A percentile compares a stretch with the other conserved stretches of the same genome.
Evolutionary conservation across 2,329 filamentous ascomycete species (phyloP).

Genomic region (Paracoccidioides brasiliensis): DNA sequence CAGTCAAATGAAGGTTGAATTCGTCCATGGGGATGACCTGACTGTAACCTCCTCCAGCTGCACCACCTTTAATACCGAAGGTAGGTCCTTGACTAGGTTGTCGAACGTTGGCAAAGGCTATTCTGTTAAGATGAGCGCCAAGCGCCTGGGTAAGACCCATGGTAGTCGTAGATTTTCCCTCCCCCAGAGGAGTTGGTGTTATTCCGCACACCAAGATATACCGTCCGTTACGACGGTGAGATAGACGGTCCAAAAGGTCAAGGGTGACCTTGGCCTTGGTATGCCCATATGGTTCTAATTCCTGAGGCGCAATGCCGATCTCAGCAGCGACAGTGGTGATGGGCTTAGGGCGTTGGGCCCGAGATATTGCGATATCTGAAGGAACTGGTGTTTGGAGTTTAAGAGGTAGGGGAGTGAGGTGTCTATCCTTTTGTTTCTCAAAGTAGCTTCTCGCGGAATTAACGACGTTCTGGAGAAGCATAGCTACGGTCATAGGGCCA

Average conservation of each 20-base stretch:
- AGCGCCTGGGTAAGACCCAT: constrained; percentile 90
- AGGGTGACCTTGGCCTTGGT: constrained; percentile 95
- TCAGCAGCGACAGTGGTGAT: constrained; percentile 77
- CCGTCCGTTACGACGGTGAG: constrained; percentile 74
- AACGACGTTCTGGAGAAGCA: constrained; percentile 92
- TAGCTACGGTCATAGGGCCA: constrained; percentile 96
- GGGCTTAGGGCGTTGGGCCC: constrained; percentile 79
- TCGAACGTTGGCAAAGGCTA: constrained; percentile 91
- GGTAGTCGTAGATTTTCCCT: constrained; percentile 97
- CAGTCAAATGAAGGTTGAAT: constrained; percentile 95
- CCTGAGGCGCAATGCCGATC: constrained; percentile 73
- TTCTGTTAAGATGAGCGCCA: constrained; percentile 70
- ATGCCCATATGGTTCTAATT: constrained; percentile 86
- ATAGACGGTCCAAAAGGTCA: constrained; percentile 63
- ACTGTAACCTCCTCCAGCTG: constrained; percentile 92
- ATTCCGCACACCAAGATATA: constrained; percentile 93
- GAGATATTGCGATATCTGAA: constrained; percentile 88
- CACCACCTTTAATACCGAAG: constrained; percentile 97
- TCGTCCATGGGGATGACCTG: constrained; percentile 99
- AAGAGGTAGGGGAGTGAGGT: constrained; percentile 69
- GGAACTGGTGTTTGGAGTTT: constrained; percentile 70
- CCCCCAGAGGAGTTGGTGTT: constrained; percentile 87
- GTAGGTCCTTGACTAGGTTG: constrained; percentile 96
- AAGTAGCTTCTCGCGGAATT: constrained; percentile 72
- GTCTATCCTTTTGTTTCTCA: constrained; percentile 66